A percentile compares a stretch with the other conserved stretches of the same genome.
phyloP scores from a whole-genome alignment of 2,329 filamentous ascomycete genomes.

The Rhinocladiella mackenziei region DNA sequence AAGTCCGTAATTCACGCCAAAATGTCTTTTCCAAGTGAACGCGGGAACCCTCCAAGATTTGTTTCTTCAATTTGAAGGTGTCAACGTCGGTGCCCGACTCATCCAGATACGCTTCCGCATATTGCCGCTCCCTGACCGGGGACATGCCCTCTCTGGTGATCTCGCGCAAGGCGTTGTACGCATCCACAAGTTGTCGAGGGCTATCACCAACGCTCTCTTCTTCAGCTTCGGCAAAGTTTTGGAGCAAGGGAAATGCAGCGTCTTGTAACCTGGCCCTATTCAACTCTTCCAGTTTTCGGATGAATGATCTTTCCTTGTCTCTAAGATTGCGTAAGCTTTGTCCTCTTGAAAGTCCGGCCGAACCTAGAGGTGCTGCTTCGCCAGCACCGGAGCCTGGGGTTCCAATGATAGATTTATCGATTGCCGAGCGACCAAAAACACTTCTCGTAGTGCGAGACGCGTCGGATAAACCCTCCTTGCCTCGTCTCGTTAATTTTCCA shows the following conservation, averaged over 20 bases:
- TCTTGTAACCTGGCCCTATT: constrained; percentile 68
- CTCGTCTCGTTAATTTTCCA: constrained; percentile 35
- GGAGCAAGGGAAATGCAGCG: constrained; percentile 66
- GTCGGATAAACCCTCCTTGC: constrained; percentile 4
- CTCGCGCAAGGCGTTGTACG: constrained; percentile 74
- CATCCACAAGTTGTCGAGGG: constrained; percentile 70
- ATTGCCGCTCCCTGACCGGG: constrained; percentile 70
- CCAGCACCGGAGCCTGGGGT: constrained; percentile 64
- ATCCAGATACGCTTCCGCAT: constrained; percentile 71
- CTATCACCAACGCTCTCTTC: constrained; percentile 65
- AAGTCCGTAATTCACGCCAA: constrained; percentile 68
- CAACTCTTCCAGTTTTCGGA: constrained; percentile 71
- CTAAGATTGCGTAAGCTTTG: constrained; percentile 71
- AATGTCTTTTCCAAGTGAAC: constrained; percentile 77
- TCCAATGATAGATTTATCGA: constrained; percentile 84
- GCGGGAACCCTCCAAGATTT: constrained; percentile 75
- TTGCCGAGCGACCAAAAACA: constrained; percentile 63
- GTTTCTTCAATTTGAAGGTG: constrained; percentile 66
- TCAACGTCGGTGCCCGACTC: constrained; percentile 62
- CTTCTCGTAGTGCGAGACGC: constrained; percentile 40
- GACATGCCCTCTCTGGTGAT: constrained; percentile 72
- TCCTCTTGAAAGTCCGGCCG: constrained; percentile 49
- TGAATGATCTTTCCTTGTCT: constrained; percentile 79
- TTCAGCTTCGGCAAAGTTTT: constrained; percentile 72
- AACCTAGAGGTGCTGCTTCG: constrained; percentile 58